Evolutionary conservation across 2,329 filamentous ascomycete species (phyloP), one percentile per base, ranked within the genome.

Genomic region (Penicillium sp.): DNA sequence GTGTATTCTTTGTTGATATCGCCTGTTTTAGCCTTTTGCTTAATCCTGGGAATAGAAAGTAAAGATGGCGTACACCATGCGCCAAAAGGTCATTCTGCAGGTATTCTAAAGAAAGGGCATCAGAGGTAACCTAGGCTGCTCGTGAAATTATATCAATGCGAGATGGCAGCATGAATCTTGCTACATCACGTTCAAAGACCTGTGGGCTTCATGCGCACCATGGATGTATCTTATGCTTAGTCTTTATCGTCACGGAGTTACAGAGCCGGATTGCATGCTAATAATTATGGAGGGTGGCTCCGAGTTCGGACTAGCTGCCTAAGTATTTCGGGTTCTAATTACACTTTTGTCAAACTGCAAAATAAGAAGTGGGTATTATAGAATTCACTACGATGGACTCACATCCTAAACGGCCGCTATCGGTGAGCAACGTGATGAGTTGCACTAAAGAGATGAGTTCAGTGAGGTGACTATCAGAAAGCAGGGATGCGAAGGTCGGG

Each of bases 181-280:
- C 22, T 38, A 48, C 16, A 48, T 12, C 45, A 19, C 3, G 19
- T 28, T 16, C 22, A 4, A 28, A 11, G 22, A 12, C 17, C 22
- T 36, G 22, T 25, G 3, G n/a, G 7, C 5, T 19, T 10, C n/a
- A 7, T 37, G 22, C 25, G 22, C 25, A 28, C n/a, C 22, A 26
- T 37, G 31, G 7, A 47, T 37, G 31, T 11, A 47, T n/a, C 22
- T 47, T 22, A 48, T 16, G 7, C 33, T 10, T 26, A 17, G 37
- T 25, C 17, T 41, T 41, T 7, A 25, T 31, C 14, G 36, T 26
- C 33, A 41, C 37, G 33, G 26, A 50, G 36, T 33, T 33, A 31
- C 47, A 43, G 26, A 50, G 28, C 47, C 36, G 47, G 47, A 28
- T 33, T 42, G 37, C 42, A 50, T 42, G 36, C 47, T 50, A 7